These are phyloP conservation scores for Ramularia collo-cygni DNA, from an alignment of 2,329 filamentous ascomycete species.

Conservation along the genomic window DNA sequence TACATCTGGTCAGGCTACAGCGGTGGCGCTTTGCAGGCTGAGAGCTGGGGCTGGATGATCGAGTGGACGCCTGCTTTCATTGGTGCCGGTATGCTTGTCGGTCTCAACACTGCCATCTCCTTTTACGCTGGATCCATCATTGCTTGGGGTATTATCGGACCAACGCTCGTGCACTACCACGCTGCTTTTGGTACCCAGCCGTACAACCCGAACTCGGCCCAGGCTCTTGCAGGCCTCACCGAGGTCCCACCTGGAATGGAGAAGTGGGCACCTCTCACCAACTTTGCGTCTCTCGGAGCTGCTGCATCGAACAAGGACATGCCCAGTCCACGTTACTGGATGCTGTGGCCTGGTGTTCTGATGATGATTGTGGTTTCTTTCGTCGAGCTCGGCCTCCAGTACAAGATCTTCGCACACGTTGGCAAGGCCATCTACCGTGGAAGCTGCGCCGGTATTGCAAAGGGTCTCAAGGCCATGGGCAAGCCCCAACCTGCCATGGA, in stretches of 20 bases:
- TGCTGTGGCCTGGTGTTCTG: slow-evolving; percentile 47
- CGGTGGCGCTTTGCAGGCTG: slow-evolving; percentile 45
- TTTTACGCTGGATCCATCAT: slow-evolving; percentile 51
- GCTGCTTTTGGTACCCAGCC: slow-evolving; percentile 38
- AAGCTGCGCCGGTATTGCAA: slow-evolving; percentile 38
- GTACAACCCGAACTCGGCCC: slow-evolving; percentile 26
- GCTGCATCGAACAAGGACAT: slow-evolving; percentile 34
- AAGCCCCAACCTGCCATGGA: slow-evolving; percentile 40
- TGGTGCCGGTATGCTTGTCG: slow-evolving; percentile 51
- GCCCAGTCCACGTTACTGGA: slow-evolving; percentile 46
- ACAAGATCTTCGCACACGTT: slow-evolving; percentile 39
- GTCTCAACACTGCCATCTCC: slow-evolving; percentile 52
- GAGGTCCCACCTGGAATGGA: slow-evolving; percentile 1
- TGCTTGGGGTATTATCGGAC: slow-evolving; percentile 53
- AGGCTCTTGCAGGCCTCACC: too few species aligned
- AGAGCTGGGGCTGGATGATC: slow-evolving; percentile 57
- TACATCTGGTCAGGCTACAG: slow-evolving; percentile 50
- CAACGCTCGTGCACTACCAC: slow-evolving; percentile 48
- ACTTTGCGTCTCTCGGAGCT: slow-evolving; percentile 34
- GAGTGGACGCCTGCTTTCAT: slow-evolving; percentile 57
- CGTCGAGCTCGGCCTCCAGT: slow-evolving; percentile 31
- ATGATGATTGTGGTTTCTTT: slow-evolving; percentile 47
- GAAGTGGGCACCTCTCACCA: slow-evolving; percentile 39
- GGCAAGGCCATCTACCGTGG: slow-evolving; percentile 45
- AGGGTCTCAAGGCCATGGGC: slow-evolving; percentile 33